Base-by-base conservation (phyloP, 2,329 filamentous ascomycete genomes). In the Aspergillus glaucus region DNA sequence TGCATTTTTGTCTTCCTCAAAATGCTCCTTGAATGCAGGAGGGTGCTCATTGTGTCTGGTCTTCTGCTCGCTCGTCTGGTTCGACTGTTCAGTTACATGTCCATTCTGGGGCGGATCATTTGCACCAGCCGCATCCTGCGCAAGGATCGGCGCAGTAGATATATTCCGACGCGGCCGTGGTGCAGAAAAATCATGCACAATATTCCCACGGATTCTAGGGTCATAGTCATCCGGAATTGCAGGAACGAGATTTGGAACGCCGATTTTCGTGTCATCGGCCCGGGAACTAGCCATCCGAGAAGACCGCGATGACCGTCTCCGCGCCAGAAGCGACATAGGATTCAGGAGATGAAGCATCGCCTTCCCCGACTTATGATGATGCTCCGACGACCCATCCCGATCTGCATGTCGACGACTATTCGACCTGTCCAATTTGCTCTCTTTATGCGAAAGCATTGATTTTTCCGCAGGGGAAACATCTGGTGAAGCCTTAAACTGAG, bases 181-280 rank as follows among this genome's bases (percentile, higher is more conserved):
- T 3, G 77, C 79, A 44, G 80, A 83, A 62, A 85, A 85, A 57
- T 85, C 82, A 65, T 85, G 81, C 1, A 85, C 74, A 19, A 81
- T 76, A 44, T 78, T 82, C 15, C 81, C 82, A 46, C 79, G 75
- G 50, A 84, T 85, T 46, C 80, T 74, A 10, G 81, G 80, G 56
- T 84, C 80, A 58, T 81, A 84, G 56, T 82, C 78, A 50, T 81
- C 80, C 2, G 79, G 79, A 46, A 80, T 72, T 2, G 77, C 73
- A 46, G 74, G 71, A 15, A 78, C 67, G 10, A 75, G 59, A 45
- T 71, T 77, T 36, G 71, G 72, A 24, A 75, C 71, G 17, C 72
- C 75, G 28, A 77, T 71, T 6, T 75, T 74, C 15, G 73, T 66
- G 41, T 81, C 77, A 28, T 81, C 78, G 10, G 73, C 65, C 22